These are phyloP conservation scores for Marchantia polymorpha DNA, from an alignment of 225 moss, liverwort and hornwort genomes.

Conservation along the genomic window DNA sequence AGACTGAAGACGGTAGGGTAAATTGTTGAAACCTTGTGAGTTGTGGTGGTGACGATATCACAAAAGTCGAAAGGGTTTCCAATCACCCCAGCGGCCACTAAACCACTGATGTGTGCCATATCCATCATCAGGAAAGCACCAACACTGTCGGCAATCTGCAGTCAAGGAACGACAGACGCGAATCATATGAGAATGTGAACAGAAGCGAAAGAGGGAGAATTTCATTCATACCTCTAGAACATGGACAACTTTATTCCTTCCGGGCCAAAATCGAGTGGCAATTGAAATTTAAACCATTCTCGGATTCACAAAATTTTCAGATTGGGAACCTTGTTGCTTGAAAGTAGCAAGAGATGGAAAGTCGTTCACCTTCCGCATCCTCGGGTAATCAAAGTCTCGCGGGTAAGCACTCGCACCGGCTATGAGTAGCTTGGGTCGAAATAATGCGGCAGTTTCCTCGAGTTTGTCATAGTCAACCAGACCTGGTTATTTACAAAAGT, in stretches of 20 bases:
- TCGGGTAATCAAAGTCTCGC: conserved; percentile 79
- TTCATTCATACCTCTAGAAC: not conserved
- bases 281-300: not conserved
- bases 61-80: conserved; percentile 69
- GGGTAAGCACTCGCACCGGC: conserved; percentile 88
- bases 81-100: conserved; percentile 70
- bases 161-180: not conserved
- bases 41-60: conserved; percentile 84
- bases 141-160: conserved; percentile 80
- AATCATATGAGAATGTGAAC: too few relatives aligned
- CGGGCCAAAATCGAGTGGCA: not conserved
- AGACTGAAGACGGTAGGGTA: too few relatives aligned
- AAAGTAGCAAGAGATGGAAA: not conserved
- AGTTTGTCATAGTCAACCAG: conserved; percentile 76
- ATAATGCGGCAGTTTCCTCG: conserved; percentile 65
- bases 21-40: conserved; percentile 49
- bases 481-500: conserved; percentile 31
- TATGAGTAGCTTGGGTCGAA: conserved; percentile 81
- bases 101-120: conserved; percentile 94
- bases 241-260: not conserved
- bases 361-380: conserved; percentile 66
- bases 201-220: not conserved
- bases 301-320: not conserved
- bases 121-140: conserved; percentile 94
- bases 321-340: not conserved